Conservation (phyloP, 2,329 filamentous ascomycete genomes). For the Cladosporium sphaerospermum region DNA sequence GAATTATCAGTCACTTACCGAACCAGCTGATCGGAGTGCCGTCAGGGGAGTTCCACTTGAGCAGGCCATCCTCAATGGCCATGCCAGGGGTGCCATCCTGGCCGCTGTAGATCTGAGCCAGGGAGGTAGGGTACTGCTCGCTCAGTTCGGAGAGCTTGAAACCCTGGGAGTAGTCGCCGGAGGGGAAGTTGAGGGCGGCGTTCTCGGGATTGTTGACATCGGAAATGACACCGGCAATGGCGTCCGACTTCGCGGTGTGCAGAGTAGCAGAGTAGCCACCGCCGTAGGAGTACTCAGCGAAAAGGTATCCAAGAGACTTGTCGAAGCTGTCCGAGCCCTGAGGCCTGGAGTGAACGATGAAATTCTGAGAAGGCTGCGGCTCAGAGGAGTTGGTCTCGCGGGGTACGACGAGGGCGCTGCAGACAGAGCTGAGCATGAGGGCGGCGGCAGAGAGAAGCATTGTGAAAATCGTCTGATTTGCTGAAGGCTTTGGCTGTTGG, state of each 20-base stretch:
- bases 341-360: conserved; percentile 13
- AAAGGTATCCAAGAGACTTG: conserved; percentile 14
- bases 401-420: conserved; percentile 8
- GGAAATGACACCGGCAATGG: conserved; percentile 13
- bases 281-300: conserved; percentile 13
- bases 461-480: background rate
- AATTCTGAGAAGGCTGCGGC: conserved; percentile 8
- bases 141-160: conserved; percentile 12
- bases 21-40: conserved; percentile 12
- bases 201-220: conserved; percentile 12
- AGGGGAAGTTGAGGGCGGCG: conserved; percentile 9
- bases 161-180: conserved; percentile 5
- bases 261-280: conserved; percentile 14
- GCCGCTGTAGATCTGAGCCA: conserved; percentile 15
- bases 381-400: background rate
- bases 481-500: background rate
- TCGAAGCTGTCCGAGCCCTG: conserved; percentile 11
- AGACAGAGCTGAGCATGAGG: conserved; percentile 7
- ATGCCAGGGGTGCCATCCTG: conserved; percentile 14
- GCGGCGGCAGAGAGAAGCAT: conserved; percentile 11
- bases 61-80: conserved; percentile 13
- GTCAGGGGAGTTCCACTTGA: conserved; percentile 13
- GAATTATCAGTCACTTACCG: conserved; percentile 4
- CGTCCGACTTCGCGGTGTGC: conserved; percentile 5
- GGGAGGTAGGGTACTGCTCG: conserved; percentile 6